Evolutionary conservation across 176 grass and related monocot species (phyloP).

Genomic region (Poa annua): DNA sequence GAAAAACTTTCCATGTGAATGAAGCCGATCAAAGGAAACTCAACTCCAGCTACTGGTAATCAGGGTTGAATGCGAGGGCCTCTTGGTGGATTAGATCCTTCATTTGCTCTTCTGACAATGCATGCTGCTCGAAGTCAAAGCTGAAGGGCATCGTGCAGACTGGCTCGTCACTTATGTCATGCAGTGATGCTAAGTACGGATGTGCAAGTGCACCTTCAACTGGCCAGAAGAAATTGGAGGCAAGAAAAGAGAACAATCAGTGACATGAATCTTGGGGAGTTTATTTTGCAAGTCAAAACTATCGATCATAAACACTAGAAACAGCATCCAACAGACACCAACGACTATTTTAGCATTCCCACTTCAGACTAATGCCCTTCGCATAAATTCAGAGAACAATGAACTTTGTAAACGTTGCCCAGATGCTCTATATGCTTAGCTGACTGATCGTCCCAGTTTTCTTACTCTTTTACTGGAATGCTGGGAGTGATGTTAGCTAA

Average conservation of each 20-base stretch:
- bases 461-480: neutral
- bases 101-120: conserved; percentile 96
- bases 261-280: conserved; percentile 14
- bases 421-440: conserved; percentile 1
- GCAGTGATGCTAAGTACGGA: conserved; percentile 89
- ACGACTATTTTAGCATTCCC: conserved; percentile 10
- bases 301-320: conserved; percentile 15
- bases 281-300: neutral
- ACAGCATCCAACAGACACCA: conserved; percentile 11
- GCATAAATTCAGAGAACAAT: neutral
- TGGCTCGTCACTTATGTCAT: conserved; percentile 94
- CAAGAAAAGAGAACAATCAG: conserved; percentile 20
- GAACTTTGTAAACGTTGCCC: neutral
- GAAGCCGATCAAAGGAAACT: conserved; percentile 31
- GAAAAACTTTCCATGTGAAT: conserved; percentile 40
- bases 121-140: conserved; percentile 95
- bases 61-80: conserved; percentile 84
- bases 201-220: conserved; percentile 98
- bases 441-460: neutral
- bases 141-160: conserved; percentile 76
- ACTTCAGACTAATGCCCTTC: conserved; percentile 14
- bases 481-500: conserved; percentile 15
- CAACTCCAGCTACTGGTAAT: conserved; percentile 62
- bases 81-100: conserved; percentile 96
- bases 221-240: conserved; percentile 33